phyloP scores from a whole-genome alignment of 2,329 filamentous ascomycete genomes.

The Amauroascus verrucosus region DNA sequence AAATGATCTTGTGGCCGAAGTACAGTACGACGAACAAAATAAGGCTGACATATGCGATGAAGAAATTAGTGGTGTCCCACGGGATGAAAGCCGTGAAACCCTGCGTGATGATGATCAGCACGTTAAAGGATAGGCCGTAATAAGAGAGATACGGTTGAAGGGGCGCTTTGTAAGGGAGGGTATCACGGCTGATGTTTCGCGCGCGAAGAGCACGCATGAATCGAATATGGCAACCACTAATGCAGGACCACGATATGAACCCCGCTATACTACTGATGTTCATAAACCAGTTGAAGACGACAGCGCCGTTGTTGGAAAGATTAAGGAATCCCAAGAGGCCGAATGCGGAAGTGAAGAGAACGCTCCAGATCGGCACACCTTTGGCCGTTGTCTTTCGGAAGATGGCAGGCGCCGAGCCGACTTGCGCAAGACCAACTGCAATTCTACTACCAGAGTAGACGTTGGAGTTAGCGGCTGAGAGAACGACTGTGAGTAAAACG shows the following conservation, averaged over 20 bases:
- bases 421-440: conserved; percentile 53
- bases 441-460: conserved; percentile 50
- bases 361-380: conserved; percentile 38
- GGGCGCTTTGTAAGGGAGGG: conserved; percentile 52
- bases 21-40: conserved; percentile 54
- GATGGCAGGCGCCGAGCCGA: conserved; percentile 36
- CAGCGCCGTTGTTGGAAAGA: conserved; percentile 50
- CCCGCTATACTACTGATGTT: conserved; percentile 29
- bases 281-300: conserved; percentile 43
- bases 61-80: conserved; percentile 53
- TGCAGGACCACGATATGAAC: conserved; percentile 30
- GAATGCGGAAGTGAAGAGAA: conserved; percentile 40
- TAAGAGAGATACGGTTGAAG: conserved; percentile 55
- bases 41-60: conserved; percentile 54
- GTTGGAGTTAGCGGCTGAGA: conserved; percentile 37
- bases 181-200: conserved; percentile 48
- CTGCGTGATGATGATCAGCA: conserved; percentile 55
- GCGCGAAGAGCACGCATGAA: conserved; percentile 52
- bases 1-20: conserved; percentile 48
- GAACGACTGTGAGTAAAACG: conserved; percentile 35
- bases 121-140: conserved; percentile 56
- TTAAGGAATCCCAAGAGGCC: conserved; percentile 62
- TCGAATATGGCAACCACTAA: conserved; percentile 49
- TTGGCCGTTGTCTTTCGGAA: conserved; percentile 34
- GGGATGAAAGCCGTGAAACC: conserved; percentile 59